Evolutionary conservation across 306 rosid genomes (phyloP), one percentile per base, ranked within the genome.

Genomic region (Fragaria iinumae): DNA sequence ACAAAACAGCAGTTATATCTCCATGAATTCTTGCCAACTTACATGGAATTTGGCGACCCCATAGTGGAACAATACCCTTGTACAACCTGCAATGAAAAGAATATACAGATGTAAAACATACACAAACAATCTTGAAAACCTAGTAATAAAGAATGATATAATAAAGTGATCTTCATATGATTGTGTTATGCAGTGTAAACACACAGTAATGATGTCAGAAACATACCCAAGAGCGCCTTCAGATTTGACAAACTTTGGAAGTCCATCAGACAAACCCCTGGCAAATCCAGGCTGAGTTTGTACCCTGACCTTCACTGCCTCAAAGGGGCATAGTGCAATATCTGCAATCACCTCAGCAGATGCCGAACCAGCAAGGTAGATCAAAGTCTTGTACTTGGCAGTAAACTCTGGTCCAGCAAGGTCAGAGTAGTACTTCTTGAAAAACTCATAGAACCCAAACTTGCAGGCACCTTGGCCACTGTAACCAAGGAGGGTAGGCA

Each of bases 41-140:
- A 96, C 99, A 96, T 82, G 99, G 99, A 70, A 96, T 96, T 75
- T 95, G 99, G 25, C 99, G 97, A 81, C 99, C 99, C 99, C 99
- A 96, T 32, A 96, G 89, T 78, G 99, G 99, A 83, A 96, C 91
- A 36, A 96, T 23, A 36, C 99, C 99, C 95, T 96, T 96, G 84
- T 96, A 96, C 84, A 96, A 75, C 87, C 99, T 96, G 93, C 85
- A 83, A 83, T 41, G 62, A 56, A 11, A 11, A 76, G 38, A 57
- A 73, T 39, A 44, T 72, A 81, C 47, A 90, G 48, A 72, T 16
- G 39, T 48, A 9, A 70, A 78, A 80, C 62, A 14, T 57, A 56
- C 44, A 13, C 8, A 76, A 16, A 62, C 29, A 4, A n/a, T 48
- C 72, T 64, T 27, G n/a, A 12, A 60, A 20, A 21, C 66, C 38